Evolutionary conservation across 108 stramenopile genomes (phyloP), one percentile per base, ranked within the genome.

Genomic region (Nitzschia inconspicua): DNA sequence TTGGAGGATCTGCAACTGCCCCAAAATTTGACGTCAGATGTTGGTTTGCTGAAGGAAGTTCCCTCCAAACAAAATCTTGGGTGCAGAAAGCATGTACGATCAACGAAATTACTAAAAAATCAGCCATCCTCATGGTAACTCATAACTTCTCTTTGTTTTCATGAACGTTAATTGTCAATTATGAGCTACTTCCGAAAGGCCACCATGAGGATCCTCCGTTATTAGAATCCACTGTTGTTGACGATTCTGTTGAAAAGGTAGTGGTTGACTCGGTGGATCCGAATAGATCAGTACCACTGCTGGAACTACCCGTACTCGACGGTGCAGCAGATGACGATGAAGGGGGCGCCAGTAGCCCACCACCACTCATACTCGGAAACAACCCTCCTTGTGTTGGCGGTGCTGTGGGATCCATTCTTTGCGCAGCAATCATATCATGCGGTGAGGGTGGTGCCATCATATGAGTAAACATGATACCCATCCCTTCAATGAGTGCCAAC

Each of bases 401-500:
- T 11, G 93, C 93, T 31, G 93, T 94, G 30, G 82, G 74, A 66
- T 94, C 93, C 54, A 83, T 78, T 27, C 48, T 40, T 47, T 48
- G 61, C 28, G 18, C 29, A 3, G 77, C 71, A 20, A 74, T 48
- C 65, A 78, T 68, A 18, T 78, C 73, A 32, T 82, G 74, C 11
- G 81, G 74, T 6, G 68, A 55, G 7, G 74, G 76, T 19, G 70
- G 73, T 20, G 72, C 75, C 46, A 74, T 73, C 60, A 73, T 65
- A 48, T 74, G 76, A 3, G 65, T 75, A 42, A 85, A 64, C 83
- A 95, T 70, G 53, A 99, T 93, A 32, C 91, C 92, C 86, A 97
- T 79, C 28, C 98, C 98, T 76, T 99, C 98, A 60, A 99, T 99
- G 47, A 96, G 58, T 6, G 97, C 98, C 44, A 99, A 71, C 32